A percentile compares a stretch with the other conserved stretches of the same genome.
Conservation (phyloP, 202 grass and related monocot species). For the Saccharum hybrid region DNA sequence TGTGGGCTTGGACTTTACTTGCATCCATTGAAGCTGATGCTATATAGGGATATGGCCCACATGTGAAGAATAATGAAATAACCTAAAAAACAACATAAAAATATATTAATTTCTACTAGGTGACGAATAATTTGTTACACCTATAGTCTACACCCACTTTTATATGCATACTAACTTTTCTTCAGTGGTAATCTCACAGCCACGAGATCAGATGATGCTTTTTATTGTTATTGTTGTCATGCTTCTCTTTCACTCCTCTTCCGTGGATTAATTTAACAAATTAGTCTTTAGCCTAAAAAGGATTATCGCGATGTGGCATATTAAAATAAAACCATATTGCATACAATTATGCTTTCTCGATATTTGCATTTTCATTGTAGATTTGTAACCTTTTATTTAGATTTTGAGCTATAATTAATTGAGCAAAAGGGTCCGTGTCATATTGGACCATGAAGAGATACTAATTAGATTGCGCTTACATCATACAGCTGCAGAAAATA, state of each 20-base stretch:
- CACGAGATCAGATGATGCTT: background rate
- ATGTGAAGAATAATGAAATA: background rate
- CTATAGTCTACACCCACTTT: slow-evolving; percentile 26
- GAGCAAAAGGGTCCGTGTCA: background rate
- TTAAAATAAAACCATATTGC: background rate
- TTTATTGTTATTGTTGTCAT: background rate
- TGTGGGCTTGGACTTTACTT: slow-evolving; percentile 31
- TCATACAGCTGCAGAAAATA: background rate
- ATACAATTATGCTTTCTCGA: background rate
- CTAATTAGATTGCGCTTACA: slow-evolving; percentile 28
- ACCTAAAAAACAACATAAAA: background rate
- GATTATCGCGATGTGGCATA: background rate
- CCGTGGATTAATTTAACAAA: background rate
- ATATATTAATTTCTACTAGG: slow-evolving; percentile 7
- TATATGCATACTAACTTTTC: slow-evolving; percentile 16
- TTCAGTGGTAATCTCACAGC: slow-evolving; percentile 19
- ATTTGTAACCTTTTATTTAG: slow-evolving; percentile 17
- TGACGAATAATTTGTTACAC: slow-evolving; percentile 43
- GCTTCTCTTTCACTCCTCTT: background rate
- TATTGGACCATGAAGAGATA: slow-evolving; percentile 9
- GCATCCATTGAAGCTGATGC: slow-evolving; percentile 11
- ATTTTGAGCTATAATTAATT: slow-evolving; percentile 20
- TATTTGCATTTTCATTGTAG: background rate
- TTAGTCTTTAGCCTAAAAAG: background rate
- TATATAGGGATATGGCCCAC: background rate